These are phyloP conservation scores for Trichoderma gamsii DNA, from an alignment of 495 filamentous ascomycete species.

Conservation along the genomic window DNA sequence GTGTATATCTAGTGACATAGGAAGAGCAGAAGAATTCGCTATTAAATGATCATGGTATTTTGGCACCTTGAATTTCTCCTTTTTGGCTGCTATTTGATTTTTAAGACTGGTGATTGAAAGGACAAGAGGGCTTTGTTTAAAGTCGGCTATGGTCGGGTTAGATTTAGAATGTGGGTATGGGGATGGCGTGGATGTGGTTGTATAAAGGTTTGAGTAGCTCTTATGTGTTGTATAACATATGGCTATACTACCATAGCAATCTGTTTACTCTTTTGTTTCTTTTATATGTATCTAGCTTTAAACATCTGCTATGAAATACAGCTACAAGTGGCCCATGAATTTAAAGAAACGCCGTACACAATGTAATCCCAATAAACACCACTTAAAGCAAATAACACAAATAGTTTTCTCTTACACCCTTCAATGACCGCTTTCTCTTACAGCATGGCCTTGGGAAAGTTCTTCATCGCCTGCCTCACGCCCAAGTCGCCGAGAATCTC, in stretches of 20 bases:
- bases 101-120: neutral
- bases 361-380: too few relatives aligned
- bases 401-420: too few relatives aligned
- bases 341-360: too few relatives aligned
- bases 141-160: neutral
- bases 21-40: neutral
- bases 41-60: neutral
- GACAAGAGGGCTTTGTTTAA: neutral
- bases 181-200: neutral
- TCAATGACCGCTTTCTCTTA: conserved; percentile 30
- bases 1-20: neutral
- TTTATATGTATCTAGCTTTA: too few relatives aligned
- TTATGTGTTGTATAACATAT: neutral
- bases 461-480: conserved; percentile 74
- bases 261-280: too few relatives aligned
- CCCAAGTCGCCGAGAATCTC: conserved; percentile 79
- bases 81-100: neutral
- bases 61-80: neutral
- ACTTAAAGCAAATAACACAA: too few relatives aligned
- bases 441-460: conserved; percentile 77
- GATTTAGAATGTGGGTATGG: neutral
- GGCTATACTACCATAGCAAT: too few relatives aligned
- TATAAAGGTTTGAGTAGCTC: neutral
- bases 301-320: too few relatives aligned
- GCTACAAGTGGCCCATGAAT: too few relatives aligned